A percentile compares a stretch with the other conserved stretches of the same genome.
These are phyloP conservation scores for Scutellaria baicalensis DNA, from an alignment of 257 asterid species.

Conservation along the genomic window DNA sequence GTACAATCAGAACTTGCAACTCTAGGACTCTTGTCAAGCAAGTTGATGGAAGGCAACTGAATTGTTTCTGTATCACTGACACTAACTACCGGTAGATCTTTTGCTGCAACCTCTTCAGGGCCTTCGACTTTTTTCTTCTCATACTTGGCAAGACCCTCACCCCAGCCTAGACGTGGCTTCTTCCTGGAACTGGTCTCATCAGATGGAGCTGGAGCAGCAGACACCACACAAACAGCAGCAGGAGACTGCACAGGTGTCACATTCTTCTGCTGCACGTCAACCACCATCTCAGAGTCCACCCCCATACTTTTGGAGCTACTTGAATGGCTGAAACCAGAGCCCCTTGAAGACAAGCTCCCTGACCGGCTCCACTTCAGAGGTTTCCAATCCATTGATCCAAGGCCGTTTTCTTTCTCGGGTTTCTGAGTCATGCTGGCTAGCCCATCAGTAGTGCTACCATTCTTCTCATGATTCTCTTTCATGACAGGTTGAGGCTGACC, in stretches of 20 bases:
- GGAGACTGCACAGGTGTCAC: slow-evolving; percentile 26
- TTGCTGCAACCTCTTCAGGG: slow-evolving; percentile 46
- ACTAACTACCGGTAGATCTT: slow-evolving; percentile 25
- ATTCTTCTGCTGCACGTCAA: slow-evolving; percentile 31
- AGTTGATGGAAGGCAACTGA: slow-evolving; percentile 31
- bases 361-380: slow-evolving; percentile 53
- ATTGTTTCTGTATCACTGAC: slow-evolving; percentile 35
- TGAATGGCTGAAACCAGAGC: slow-evolving; percentile 45
- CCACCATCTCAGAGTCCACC: slow-evolving; percentile 36
- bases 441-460: slow-evolving; percentile 21
- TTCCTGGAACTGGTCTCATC: slow-evolving; percentile 74
- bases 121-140: slow-evolving; percentile 88
- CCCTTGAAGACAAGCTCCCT: slow-evolving; percentile 49
- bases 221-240: slow-evolving; percentile 32
- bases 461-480: slow-evolving; percentile 48
- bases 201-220: slow-evolving; percentile 29
- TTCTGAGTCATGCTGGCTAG: slow-evolving; percentile 31
- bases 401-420: slow-evolving; percentile 51
- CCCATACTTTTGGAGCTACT: slow-evolving; percentile 46
- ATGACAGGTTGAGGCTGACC: slow-evolving; percentile 34
- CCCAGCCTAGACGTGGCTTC: slow-evolving; percentile 99
- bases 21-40: slow-evolving; percentile 57
- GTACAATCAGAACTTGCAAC: slow-evolving; percentile 44
- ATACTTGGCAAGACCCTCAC: slow-evolving; percentile 94
- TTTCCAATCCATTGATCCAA: slow-evolving; percentile 57